Base-by-base conservation (phyloP, 2,329 filamentous ascomycete genomes). In the Aureobasidium lini region DNA sequence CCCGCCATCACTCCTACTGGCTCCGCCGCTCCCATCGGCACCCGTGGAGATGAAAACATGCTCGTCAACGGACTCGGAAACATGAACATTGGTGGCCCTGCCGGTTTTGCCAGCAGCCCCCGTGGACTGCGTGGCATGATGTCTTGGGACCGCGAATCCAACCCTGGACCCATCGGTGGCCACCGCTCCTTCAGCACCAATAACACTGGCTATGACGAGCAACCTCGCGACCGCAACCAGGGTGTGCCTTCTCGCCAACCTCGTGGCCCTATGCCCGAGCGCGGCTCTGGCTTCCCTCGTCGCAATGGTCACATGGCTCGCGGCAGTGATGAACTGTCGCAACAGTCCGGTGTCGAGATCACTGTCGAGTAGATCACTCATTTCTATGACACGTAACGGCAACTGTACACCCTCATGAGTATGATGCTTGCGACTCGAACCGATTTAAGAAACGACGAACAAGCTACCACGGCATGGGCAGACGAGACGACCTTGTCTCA, bases 1-100 rank as follows among this genome's bases (percentile, higher is more conserved):
- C 85, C 86, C 8, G 86, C 81, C 53, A 76, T 87, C 61, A 87
- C 86, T 3, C 83, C 84, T 11, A 62, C 84, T 43, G 85, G 81
- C 68, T 87, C 85, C 28, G 84, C 85, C 9, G 86, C 81, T 49
- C 76, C 87, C 61, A 87, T 86, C 2, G 74, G 70, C 77, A 68
- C 73, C 64, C 78, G 79, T 67, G 79, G 81, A 59, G 81, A 84
- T 61, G 83, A 85, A 61, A 76, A 75, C 60, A 73, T 84, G 64
- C 74, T 88, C 39, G 83, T 86, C 66, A 84, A 85, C 66, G 84
- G 84, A 60, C 77, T 89, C 62, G 77, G 78, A 61, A 80, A 79
- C 63, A 79, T 88, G 73, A 81, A 77, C 58, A 74, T 88, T 39
- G 80, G 81, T 34, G 77, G 77, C 43, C 53, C 49, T 28, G 53